Base-by-base conservation (phyloP, 257 asterid genomes). In the Leptodermis oblonga region DNA sequence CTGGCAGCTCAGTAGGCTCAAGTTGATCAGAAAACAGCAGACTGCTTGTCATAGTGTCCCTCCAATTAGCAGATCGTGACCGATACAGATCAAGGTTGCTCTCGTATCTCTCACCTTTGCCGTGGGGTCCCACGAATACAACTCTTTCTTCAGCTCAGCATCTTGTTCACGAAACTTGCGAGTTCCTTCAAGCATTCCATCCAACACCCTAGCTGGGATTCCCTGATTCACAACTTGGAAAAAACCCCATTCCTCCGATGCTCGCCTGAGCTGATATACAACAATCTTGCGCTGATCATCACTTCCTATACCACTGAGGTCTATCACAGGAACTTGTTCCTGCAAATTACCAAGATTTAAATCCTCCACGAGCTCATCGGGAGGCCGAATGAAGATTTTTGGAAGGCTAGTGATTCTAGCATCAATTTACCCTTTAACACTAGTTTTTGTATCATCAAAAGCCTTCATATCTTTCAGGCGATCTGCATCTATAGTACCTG, bases 211-310 rank as follows among this genome's bases (percentile, higher is more conserved):
- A 26, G 0, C 10, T 4, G 80, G 74, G 22, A 91, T 74, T 4
- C 96, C 92, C 70, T 89, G 96, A 70, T 92, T 87, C 67, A 81
- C 78, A 15, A 87, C 74, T 62, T 73, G 86, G 79, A 91, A 92
- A 46, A 89, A 76, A 11, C 95, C 96, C 85, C 86, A 83, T 28
- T 81, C 82, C 34, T 73, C 77, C 0, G 92, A 85, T 8, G 97
- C 96, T 13, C n/a, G 36, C 42, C 61, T 66, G 18, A 88, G 42
- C 73, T 85, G 65, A 0, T 30, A 51, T 0, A 85, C 74, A 1
- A 86, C 39, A 13, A 56, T 61, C 74, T 65, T 48, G 5, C 69
- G 83, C 8, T 13, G 69, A 31, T 73, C 75, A 3, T 46, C 70
- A 3, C 59, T 28, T 8, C 36, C 71, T n/a, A 75, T 51, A 41